Base-by-base conservation (phyloP, 495 filamentous ascomycete genomes). In the Cercophora samala region DNA sequence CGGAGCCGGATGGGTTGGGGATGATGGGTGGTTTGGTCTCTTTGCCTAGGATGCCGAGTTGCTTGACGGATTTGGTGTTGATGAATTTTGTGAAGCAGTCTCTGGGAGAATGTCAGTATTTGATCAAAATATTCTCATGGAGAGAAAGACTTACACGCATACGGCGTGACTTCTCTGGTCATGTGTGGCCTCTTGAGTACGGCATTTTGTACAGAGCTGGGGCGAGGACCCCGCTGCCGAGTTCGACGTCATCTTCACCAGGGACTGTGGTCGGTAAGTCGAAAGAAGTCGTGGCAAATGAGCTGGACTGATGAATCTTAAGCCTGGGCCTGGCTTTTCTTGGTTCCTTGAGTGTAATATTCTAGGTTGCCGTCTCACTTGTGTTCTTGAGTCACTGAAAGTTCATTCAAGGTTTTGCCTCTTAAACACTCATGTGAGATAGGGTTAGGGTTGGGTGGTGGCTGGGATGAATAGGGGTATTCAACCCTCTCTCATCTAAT, bases 11-110 rank as follows among this genome's bases (percentile, higher is more conserved):
- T 60, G 70, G 79, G 74, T 72, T 76, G 82, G 76, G 87, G 64
- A 52, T 2, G 63, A 55, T 3, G 62, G 25, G 0, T 90, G 56
- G 79, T 81, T 70, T 42, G 23, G 74, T 77, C 65, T 81, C 78
- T 13, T 77, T 76, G 71, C 76, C 77, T 5, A 82, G 75, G 26
- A 76, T 70, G 72, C 91, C 90, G 81, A 94, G 90, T 53, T 91
- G 90, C 70, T 91, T 92, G 68, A 91, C 77, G 68, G 88, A 85
- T 73, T 97, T 97, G 63, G 84, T 87, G 26, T 82, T 77, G 63
- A 93, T 82, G 76, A 93, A 97, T 72, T 83, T 84, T 61, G 82
- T 74, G 77, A 95, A 96, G 77, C 94, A 98, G 51, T 84, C 77
- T 54, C 92, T 94, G 42, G 66, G 25, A 11, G 60, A 8, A 29